Percentiles rank a stretch among this genome's conserved stretches.
Conservation (phyloP, 257 asterid genomes). For the Nicotiana benthamiana region DNA sequence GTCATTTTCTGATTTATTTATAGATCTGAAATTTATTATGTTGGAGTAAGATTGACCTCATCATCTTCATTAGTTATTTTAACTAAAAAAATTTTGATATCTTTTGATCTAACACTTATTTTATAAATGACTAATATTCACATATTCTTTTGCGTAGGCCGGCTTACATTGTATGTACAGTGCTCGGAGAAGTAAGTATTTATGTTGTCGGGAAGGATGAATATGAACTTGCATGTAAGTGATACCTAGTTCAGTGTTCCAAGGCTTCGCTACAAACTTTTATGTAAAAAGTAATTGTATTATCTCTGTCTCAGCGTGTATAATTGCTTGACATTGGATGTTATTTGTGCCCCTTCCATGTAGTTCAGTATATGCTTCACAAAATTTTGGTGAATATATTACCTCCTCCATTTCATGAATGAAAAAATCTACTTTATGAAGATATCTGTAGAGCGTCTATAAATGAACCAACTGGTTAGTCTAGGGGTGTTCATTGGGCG, state of each 20-base stretch:
- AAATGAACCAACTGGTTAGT: neutral
- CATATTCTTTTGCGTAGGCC: conserved; percentile 69
- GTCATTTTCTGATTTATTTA: too few species aligned
- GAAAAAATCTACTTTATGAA: neutral
- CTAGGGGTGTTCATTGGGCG: too few species aligned
- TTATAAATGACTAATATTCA: too few species aligned
- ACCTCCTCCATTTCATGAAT: neutral
- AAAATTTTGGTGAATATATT: neutral
- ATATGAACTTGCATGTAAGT: conserved; percentile 91
- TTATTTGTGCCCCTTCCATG: neutral
- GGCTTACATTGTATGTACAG: conserved; percentile 80
- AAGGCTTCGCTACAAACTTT: neutral
- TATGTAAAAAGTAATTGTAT: neutral
- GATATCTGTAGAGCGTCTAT: neutral
- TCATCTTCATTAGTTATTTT: too few species aligned
- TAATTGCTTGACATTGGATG: neutral
- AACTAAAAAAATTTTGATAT: too few species aligned
- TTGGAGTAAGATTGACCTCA: too few species aligned
- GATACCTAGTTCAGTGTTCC: neutral
- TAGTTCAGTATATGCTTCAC: neutral
- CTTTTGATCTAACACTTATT: too few species aligned
- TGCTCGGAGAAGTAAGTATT: conserved; percentile 86
- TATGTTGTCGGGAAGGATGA: conserved; percentile 95
- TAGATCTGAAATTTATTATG: too few species aligned
- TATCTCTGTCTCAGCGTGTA: neutral